Percentiles rank a stretch among this genome's conserved stretches.
These are phyloP conservation scores for Aegilops speltoides DNA, from an alignment of 176 grass and related monocot species.

Conservation along the genomic window DNA sequence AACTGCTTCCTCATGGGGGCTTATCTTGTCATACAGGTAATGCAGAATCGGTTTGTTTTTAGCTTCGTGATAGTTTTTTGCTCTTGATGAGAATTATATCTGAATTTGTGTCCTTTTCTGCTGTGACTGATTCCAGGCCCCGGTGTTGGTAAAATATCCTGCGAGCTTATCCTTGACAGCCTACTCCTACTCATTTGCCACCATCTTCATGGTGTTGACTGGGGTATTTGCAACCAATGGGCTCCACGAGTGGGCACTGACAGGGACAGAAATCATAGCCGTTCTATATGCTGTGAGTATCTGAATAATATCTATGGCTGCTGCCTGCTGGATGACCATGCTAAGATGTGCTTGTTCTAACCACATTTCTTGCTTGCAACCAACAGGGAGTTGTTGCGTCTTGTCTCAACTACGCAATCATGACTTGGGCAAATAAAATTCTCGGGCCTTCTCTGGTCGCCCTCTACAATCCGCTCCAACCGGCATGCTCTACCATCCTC, in stretches of 20 bases:
- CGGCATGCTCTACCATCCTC: slow-evolving; percentile 77
- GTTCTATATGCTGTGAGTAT: slow-evolving; percentile 81
- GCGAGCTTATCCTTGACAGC: slow-evolving; percentile 91
- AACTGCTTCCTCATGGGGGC: slow-evolving; percentile 87
- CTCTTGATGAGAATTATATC: not conserved
- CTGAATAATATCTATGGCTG: no score
- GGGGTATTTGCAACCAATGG: slow-evolving; percentile 58
- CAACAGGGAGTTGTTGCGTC: slow-evolving; percentile 80
- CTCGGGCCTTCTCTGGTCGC: slow-evolving; percentile 83
- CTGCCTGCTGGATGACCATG: not conserved
- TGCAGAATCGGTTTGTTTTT: not conserved
- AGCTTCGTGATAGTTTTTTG: not conserved
- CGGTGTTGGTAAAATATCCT: slow-evolving; percentile 76
- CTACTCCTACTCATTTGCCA: slow-evolving; percentile 80
- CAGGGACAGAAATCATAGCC: slow-evolving; percentile 64
- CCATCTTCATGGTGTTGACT: slow-evolving; percentile 81
- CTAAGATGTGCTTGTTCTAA: slow-evolving; percentile 19
- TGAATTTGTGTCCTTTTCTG: slow-evolving; percentile 1
- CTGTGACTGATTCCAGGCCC: slow-evolving; percentile 52
- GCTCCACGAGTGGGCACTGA: slow-evolving; percentile 78
- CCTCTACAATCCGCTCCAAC: slow-evolving; percentile 90
- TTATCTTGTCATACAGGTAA: slow-evolving; percentile 93
- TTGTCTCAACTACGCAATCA: slow-evolving; percentile 85
- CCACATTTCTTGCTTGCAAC: slow-evolving; percentile 2
- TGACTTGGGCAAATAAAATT: slow-evolving; percentile 96